A percentile compares a stretch with the other conserved stretches of the same genome.
Conservation (phyloP, 257 asterid genomes). For the Ocimum tenuiflorum region DNA sequence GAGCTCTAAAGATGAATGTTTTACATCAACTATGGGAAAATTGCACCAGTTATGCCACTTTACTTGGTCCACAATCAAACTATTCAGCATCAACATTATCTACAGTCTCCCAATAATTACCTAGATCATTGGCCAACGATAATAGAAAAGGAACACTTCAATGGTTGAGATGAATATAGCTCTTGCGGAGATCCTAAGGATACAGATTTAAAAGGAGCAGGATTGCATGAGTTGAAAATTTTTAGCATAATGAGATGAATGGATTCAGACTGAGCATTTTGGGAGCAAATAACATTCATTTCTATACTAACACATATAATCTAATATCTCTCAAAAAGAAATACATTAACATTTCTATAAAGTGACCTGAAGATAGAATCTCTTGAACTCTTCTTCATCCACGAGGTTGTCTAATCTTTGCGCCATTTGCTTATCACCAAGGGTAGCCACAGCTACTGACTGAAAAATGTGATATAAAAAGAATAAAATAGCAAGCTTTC, state of each 20-base stretch:
- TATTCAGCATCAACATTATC: background rate
- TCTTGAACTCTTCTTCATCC: slow-evolving; percentile 91
- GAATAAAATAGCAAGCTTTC: background rate
- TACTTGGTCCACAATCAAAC: background rate
- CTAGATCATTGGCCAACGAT: no score
- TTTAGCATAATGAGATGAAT: slow-evolving; percentile 4
- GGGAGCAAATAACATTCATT: slow-evolving; percentile 15
- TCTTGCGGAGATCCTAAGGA: background rate
- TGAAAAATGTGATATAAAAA: slow-evolving; percentile 21
- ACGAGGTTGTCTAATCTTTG: slow-evolving; percentile 87
- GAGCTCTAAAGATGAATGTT: background rate
- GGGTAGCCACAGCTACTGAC: slow-evolving; percentile 93
- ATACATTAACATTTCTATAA: slow-evolving; percentile 6
- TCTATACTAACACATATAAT: background rate
- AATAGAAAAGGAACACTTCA: no score
- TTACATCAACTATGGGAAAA: background rate
- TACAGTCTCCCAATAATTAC: background rate
- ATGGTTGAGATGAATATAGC: slow-evolving; percentile 16
- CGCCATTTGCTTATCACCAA: slow-evolving; percentile 95
- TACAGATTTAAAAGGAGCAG: slow-evolving; percentile 1
- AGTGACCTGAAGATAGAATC: slow-evolving; percentile 94
- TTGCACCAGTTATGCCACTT: background rate
- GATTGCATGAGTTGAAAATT: background rate
- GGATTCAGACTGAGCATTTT: slow-evolving; percentile 9
- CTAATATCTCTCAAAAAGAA: slow-evolving; percentile 13